Conservation (phyloP, 2,329 filamentous ascomycete species). For the Pseudogymnoascus sp. region DNA sequence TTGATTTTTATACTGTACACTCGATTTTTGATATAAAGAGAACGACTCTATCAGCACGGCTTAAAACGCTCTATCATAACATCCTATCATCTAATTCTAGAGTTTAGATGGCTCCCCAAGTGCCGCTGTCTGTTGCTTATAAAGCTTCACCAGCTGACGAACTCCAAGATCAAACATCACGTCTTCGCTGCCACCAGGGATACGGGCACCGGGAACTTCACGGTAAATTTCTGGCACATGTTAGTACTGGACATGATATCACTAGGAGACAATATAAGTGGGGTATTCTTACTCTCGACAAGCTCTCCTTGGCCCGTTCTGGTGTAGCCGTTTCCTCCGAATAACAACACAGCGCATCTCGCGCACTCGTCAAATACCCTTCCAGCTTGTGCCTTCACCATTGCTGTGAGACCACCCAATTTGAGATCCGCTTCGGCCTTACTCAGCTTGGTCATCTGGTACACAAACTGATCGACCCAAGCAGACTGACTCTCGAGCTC, state of each 20-base stretch:
- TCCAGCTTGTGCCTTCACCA: constrained; percentile 64
- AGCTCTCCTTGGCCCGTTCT: constrained; percentile 61
- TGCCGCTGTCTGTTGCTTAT: constrained; percentile 20
- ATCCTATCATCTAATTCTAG: neutral
- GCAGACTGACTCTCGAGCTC: constrained; percentile 61
- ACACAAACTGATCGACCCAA: constrained; percentile 64
- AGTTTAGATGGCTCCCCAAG: neutral
- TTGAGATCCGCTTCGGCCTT: constrained; percentile 52
- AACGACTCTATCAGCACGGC: neutral
- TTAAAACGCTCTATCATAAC: neutral
- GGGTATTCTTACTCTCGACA: constrained; percentile 39
- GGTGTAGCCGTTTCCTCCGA: constrained; percentile 67
- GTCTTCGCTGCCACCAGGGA: constrained; percentile 64
- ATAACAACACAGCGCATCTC: constrained; percentile 58
- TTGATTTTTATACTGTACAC: neutral
- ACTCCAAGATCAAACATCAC: constrained; percentile 63
- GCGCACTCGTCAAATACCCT: constrained; percentile 66
- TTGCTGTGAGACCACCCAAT: constrained; percentile 62
- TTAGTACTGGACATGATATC: neutral
- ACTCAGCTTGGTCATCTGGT: constrained; percentile 53
- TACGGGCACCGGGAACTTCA: constrained; percentile 52
- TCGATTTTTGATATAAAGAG: neutral
- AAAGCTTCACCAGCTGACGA: constrained; percentile 63
- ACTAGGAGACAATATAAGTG: neutral
- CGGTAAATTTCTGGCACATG: constrained; percentile 44